Conservation (phyloP, 78 protist species). For the Cavenderia fasciculata region DNA sequence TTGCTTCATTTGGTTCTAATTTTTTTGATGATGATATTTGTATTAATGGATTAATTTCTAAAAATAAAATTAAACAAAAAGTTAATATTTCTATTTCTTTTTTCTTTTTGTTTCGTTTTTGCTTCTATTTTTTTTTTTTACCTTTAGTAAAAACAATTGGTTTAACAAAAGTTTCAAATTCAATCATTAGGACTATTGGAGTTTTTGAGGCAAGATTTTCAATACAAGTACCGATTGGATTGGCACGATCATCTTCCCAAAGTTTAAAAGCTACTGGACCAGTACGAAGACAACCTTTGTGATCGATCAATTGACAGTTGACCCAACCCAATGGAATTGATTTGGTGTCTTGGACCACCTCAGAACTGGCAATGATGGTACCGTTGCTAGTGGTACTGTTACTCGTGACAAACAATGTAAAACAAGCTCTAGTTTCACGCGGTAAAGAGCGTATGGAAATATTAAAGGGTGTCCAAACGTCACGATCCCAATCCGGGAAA, state of each 20-base stretch:
- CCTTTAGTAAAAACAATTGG: constrained; percentile 66
- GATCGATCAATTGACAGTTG: constrained; percentile 56
- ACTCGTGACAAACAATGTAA: constrained; percentile 28
- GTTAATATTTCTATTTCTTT: too few species aligned
- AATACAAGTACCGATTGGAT: constrained; percentile 83
- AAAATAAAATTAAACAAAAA: too few species aligned
- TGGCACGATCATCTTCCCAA: constrained; percentile 76
- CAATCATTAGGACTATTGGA: constrained; percentile 41
- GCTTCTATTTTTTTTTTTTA: too few species aligned
- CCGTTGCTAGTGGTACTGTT: neutral
- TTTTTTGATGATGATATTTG: neutral
- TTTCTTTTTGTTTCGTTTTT: too few species aligned
- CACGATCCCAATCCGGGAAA: constrained; percentile 76
- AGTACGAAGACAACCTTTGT: constrained; percentile 60
- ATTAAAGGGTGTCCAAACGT: constrained; percentile 56
- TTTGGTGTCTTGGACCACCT: neutral
- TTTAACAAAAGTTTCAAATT: constrained; percentile 66
- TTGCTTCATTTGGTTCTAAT: constrained; percentile 25
- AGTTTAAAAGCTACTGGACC: constrained; percentile 67
- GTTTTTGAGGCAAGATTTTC: constrained; percentile 52
- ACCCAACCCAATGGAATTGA: constrained; percentile 81
- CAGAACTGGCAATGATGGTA: neutral
- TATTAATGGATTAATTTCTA: too few species aligned
- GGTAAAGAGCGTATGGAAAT: constrained; percentile 47
- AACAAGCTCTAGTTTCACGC: constrained; percentile 64